phyloP scores from a whole-genome alignment of 192 early-diverging fungal species.

The Anaeromyces robustus region DNA sequence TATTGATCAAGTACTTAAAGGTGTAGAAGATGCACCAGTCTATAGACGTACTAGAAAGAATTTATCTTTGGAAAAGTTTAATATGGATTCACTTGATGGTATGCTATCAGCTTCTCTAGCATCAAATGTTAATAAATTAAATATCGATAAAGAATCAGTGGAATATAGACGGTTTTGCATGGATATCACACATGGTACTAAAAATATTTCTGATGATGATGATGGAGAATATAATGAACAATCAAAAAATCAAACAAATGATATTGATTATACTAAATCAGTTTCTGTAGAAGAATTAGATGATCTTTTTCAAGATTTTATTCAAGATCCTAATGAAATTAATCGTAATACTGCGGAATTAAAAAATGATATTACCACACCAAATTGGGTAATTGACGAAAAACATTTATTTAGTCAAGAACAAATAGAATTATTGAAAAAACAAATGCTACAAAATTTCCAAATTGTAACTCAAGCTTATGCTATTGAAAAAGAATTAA shows the following conservation, averaged over 20 bases:
- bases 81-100: neutral
- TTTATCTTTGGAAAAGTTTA: neutral
- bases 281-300: neutral
- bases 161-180: neutral
- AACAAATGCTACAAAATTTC: slow-evolving; percentile 28
- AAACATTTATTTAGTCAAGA: slow-evolving; percentile 16
- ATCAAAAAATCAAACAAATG: neutral
- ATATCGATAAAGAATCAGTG: neutral
- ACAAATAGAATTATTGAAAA: slow-evolving; percentile 24
- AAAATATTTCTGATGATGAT: neutral
- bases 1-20: neutral
- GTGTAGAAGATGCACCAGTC: neutral
- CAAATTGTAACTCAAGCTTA: slow-evolving; percentile 30
- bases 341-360: neutral
- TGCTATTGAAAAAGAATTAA: slow-evolving; percentile 16
- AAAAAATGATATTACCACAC: neutral
- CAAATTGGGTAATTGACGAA: neutral
- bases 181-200: neutral
- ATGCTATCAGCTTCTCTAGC: neutral
- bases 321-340: neutral
- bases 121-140: neutral
- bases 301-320: neutral
- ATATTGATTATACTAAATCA: neutral
- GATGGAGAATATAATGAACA: neutral
- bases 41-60: neutral